Percentiles rank a stretch among this genome's conserved stretches.
Evolutionary conservation across 495 filamentous ascomycete species (phyloP).

Genomic region (Wilcoxina mikolae): DNA sequence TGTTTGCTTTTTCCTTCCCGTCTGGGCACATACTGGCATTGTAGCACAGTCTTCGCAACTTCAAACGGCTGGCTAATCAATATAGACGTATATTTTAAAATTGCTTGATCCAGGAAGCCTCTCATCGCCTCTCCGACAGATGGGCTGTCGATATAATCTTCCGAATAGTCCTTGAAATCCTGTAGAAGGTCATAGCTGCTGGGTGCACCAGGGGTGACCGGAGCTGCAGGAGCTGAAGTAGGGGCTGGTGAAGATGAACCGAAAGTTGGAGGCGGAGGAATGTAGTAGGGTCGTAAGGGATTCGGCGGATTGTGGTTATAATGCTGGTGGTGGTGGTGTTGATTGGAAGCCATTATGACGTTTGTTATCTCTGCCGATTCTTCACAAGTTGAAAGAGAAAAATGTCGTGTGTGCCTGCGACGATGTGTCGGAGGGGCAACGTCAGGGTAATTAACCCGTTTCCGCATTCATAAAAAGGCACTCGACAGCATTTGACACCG

Average conservation of each 20-base stretch:
- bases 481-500: neutral
- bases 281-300: slow-evolving; percentile 87
- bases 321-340: neutral
- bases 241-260: slow-evolving; percentile 27
- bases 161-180: slow-evolving; percentile 85
- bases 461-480: neutral
- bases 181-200: slow-evolving; percentile 29
- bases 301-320: slow-evolving; percentile 44
- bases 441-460: neutral
- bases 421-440: neutral
- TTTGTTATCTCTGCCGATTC: neutral
- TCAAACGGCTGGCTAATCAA: slow-evolving; percentile 90
- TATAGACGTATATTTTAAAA: slow-evolving; percentile 74
- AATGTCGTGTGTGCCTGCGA: neutral
- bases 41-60: slow-evolving; percentile 83
- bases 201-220: neutral
- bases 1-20: slow-evolving; percentile 13
- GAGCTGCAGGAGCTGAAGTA: slow-evolving; percentile 8
- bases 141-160: slow-evolving; percentile 63
- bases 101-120: slow-evolving; percentile 57
- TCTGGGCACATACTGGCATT: slow-evolving; percentile 47
- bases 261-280: slow-evolving; percentile 57
- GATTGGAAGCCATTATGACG: slow-evolving; percentile 4
- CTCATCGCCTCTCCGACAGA: slow-evolving; percentile 61
- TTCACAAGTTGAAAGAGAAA: neutral